Base-by-base conservation (phyloP, 768 basidiomycete genomes). In the Neoboletus magnificus region DNA sequence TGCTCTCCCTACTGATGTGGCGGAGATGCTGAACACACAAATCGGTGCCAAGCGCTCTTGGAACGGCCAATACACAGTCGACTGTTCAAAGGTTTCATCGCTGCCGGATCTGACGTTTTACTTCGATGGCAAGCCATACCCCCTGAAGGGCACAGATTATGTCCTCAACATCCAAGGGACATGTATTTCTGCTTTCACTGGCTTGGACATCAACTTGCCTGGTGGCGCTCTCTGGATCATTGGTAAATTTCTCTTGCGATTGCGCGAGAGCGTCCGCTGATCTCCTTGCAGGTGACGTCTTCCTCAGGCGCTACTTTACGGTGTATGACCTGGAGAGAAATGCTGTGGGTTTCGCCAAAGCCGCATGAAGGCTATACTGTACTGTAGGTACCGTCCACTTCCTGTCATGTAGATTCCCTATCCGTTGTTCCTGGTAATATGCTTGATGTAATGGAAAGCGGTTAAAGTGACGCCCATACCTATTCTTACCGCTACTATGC, bases 21-120 rank as follows among this genome's bases (percentile, higher is more conserved):
- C 97, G 50, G 97, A 99, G 79, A 92, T 99, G 92, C 78, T 99
- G 65, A 98, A 99, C 75, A 78, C 88, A 32, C 86, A 89, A 71
- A 97, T 99, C 50, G 97, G 97, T 56, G 96, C 96, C 15, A 89
- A 82, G 76, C 92, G 87, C 68, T 84, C 87, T 2, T 98, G 95
- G 95, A 97, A 90, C 68, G 97, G 96, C 39, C 96, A 98, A 73
- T 97, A 96, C 68, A 84, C 84, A 25, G 78, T 99, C 58, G 91
- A 94, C 61, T 98, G 97, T 71, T 75, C 83, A 57, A 93, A 83
- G 67, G 87, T 98, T 58, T 78, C 91, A n/a, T 69, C 66, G 27
- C 83, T 99, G 37, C 97, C 97, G 11, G 86, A 90, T 2, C 78
- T 99, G 51, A 74, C 87, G 11, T 87, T 99, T 79, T 81, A 76